Percentiles rank a stretch among this genome's conserved stretches.
Evolutionary conservation across 2,329 filamentous ascomycete species (phyloP).

Genomic region (Trichophyton schoenleinii): DNA sequence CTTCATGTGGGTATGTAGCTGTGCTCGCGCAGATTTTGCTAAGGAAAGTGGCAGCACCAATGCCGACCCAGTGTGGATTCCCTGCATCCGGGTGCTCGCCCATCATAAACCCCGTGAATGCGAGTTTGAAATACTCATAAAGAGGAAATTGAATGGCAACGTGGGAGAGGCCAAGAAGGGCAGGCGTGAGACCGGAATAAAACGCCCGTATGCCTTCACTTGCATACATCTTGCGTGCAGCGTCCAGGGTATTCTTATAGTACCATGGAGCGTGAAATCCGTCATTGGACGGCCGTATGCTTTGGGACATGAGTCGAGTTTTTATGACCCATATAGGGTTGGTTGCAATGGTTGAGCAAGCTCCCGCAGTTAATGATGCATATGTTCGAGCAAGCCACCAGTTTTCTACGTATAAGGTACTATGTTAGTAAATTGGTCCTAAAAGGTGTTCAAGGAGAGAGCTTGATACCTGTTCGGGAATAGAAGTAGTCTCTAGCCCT

Average conservation of each 20-base stretch:
- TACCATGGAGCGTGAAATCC: slow-evolving; percentile 56
- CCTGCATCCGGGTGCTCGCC: slow-evolving; percentile 53
- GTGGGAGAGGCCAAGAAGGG: slow-evolving; percentile 80
- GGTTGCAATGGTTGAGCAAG: slow-evolving; percentile 82
- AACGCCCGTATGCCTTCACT: slow-evolving; percentile 82
- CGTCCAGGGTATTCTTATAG: slow-evolving; percentile 79
- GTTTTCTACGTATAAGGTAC: slow-evolving; percentile 44
- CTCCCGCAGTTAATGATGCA: slow-evolving; percentile 82
- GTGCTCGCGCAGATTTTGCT: slow-evolving; percentile 92
- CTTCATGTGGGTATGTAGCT: slow-evolving; percentile 93
- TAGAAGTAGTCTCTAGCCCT: slow-evolving; percentile 65
- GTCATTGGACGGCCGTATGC: slow-evolving; percentile 29
- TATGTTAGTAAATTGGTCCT: background rate
- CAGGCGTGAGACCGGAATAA: slow-evolving; percentile 88
- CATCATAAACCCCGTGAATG: slow-evolving; percentile 82
- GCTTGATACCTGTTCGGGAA: slow-evolving; percentile 48
- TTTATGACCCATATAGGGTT: slow-evolving; percentile 99
- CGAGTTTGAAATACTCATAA: slow-evolving; percentile 85
- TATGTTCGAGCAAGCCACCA: slow-evolving; percentile 69
- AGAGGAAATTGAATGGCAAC: slow-evolving; percentile 95
- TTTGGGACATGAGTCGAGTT: slow-evolving; percentile 92
- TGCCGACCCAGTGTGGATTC: slow-evolving; percentile 65
- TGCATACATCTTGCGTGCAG: slow-evolving; percentile 88
- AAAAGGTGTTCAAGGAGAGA: background rate
- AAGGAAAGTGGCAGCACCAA: slow-evolving; percentile 76